Percentiles rank a stretch among this genome's conserved stretches.
Conservation (phyloP, 2,329 filamentous ascomycete genomes). For the Fusarium udum region DNA sequence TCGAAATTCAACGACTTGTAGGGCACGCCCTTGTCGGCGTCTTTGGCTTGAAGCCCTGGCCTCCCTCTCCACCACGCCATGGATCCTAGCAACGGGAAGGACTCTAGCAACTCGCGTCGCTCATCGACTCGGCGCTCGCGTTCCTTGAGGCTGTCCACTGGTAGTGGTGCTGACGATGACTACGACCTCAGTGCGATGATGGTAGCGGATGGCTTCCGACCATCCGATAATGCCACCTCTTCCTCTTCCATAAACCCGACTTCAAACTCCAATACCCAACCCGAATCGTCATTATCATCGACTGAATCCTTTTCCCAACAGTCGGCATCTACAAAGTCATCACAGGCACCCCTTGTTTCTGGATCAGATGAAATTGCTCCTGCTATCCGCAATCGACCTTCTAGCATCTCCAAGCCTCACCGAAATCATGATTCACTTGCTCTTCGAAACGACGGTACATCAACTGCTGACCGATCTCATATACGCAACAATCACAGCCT, state of each 20-base stretch:
- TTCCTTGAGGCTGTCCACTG: conserved; percentile 52
- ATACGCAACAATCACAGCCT: conserved; percentile 42
- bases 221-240: conserved; percentile 39
- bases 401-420: conserved; percentile 66
- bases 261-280: conserved; percentile 37
- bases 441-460: conserved; percentile 60
- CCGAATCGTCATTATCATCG: conserved; percentile 9
- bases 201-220: conserved; percentile 64
- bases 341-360: conserved; percentile 15
- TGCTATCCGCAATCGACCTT: conserved; percentile 53
- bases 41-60: conserved; percentile 38
- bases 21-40: conserved; percentile 42
- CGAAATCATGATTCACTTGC: conserved; percentile 60
- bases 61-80: conserved; percentile 47
- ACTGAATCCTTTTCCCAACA: conserved; percentile 27
- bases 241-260: conserved; percentile 12
- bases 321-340: conserved; percentile 8
- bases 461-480: conserved; percentile 25
- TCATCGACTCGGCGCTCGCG: conserved; percentile 55
- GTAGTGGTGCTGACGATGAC: conserved; percentile 52
- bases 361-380: conserved; percentile 34
- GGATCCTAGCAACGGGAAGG: conserved; percentile 52
- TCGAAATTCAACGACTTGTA: conserved; percentile 29
- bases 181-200: conserved; percentile 61
- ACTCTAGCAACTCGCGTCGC: conserved; percentile 53